These are phyloP conservation scores for Penicillium oxalicum DNA, from an alignment of 2,329 filamentous ascomycete genomes.

Conservation along the genomic window DNA sequence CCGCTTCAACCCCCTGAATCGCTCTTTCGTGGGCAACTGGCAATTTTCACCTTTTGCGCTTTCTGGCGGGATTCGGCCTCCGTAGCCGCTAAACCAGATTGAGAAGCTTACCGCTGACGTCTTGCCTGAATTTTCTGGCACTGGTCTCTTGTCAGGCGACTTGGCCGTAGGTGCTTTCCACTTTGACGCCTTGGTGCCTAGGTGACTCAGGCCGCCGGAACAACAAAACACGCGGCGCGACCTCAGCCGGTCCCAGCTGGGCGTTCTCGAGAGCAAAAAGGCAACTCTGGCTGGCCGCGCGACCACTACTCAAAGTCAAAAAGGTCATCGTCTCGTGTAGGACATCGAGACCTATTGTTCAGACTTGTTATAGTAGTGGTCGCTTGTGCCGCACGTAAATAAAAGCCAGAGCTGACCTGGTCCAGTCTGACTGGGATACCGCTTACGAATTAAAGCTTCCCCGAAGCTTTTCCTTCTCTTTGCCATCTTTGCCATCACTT, in stretches of 20 bases:
- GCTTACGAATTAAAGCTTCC: constrained; percentile 12
- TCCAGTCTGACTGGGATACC: constrained; percentile 9
- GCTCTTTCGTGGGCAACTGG: constrained; percentile 16
- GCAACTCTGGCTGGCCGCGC: constrained; percentile 8
- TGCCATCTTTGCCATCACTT: too few species aligned
- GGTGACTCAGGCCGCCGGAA: constrained; percentile 16
- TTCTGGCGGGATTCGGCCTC: constrained; percentile 17
- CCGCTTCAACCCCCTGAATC: constrained; percentile 16
- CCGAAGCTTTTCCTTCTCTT: not conserved
- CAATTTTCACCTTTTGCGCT: constrained; percentile 20
- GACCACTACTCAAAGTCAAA: constrained; percentile 4
- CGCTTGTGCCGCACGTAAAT: constrained; percentile 13
- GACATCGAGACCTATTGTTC: not conserved
- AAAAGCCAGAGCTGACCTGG: constrained; percentile 1
- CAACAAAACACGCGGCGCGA: constrained; percentile 26
- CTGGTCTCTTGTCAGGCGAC: too few species aligned
- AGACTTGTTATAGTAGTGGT: constrained; percentile 5
- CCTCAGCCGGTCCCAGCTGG: constrained; percentile 13
- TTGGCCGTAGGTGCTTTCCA: not conserved
- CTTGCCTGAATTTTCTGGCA: constrained; percentile 7
- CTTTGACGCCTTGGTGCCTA: constrained; percentile 8
- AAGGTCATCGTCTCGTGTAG: not conserved
- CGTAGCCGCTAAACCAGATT: constrained; percentile 21
- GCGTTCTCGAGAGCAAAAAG: constrained; percentile 7
- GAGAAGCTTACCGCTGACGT: constrained; percentile 2